A percentile compares a stretch with the other conserved stretches of the same genome.
Conservation (phyloP, 176 grass and related monocot species). For the Poa annua region DNA sequence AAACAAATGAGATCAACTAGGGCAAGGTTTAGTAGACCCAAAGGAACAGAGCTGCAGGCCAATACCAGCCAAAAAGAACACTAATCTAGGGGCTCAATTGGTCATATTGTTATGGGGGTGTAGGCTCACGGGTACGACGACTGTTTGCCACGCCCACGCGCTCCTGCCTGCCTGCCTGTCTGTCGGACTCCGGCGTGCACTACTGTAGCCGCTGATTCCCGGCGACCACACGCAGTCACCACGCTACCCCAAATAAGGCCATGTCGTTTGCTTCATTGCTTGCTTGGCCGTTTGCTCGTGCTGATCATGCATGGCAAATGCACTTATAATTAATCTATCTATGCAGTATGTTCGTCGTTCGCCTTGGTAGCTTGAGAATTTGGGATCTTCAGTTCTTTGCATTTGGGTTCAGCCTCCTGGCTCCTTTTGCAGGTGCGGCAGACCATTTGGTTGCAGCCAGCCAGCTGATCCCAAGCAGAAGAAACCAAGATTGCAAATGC, state of each 20-base stretch:
- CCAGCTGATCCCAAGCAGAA: neutral
- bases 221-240: neutral
- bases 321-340: no score
- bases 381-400: neutral
- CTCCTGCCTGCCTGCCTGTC: neutral
- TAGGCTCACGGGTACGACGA: slow-evolving; percentile 34
- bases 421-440: neutral
- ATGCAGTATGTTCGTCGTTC: no score
- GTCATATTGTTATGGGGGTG: neutral
- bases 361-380: no score
- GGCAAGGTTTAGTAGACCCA: neutral
- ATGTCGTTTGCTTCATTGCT: slow-evolving; percentile 30
- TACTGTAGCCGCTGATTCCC: slow-evolving; percentile 3
- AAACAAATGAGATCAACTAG: slow-evolving; percentile 5
- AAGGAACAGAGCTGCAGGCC: neutral
- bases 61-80: neutral
- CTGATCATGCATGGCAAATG: neutral
- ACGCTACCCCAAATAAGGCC: neutral
- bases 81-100: neutral
- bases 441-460: neutral
- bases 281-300: slow-evolving; percentile 15
- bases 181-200: neutral
- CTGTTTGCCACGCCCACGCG: slow-evolving; percentile 8
- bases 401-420: neutral
- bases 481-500: neutral